Evolutionary conservation across 176 grass and related monocot species (phyloP).

Genomic region (Miscanthus lutarioriparius): DNA sequence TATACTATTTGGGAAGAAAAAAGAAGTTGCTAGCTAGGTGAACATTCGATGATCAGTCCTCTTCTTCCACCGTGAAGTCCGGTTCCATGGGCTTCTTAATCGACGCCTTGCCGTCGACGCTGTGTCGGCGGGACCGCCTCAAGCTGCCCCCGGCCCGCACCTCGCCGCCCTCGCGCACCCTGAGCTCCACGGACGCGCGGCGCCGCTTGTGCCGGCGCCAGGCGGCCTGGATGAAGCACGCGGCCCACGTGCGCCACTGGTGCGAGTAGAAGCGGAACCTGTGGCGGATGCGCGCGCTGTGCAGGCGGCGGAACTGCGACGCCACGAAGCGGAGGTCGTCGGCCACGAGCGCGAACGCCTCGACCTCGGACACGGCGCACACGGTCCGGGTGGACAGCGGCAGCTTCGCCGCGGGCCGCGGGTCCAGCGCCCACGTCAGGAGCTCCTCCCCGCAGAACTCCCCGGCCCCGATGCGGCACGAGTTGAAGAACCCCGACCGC

Average conservation of each 20-base stretch:
- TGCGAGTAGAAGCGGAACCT: conserved; percentile 94
- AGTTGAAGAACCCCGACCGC: conserved; percentile 87
- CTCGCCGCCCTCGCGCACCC: conserved; percentile 21
- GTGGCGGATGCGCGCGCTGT: conserved; percentile 78
- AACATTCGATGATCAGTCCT: conserved; percentile 20
- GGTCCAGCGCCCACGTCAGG: conserved; percentile 92
- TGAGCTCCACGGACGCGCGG: conserved; percentile 69
- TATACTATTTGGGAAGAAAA: no score
- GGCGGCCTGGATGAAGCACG: conserved; percentile 92
- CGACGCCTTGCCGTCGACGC: conserved; percentile 29
- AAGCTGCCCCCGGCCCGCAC: background rate
- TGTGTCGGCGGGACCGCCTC: conserved; percentile 23
- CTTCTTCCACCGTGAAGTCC: conserved; percentile 69
- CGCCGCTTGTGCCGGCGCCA: conserved; percentile 70
- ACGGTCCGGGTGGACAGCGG: conserved; percentile 90
- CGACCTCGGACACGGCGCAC: conserved; percentile 78
- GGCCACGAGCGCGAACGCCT: conserved; percentile 93
- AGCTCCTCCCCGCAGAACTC: conserved; percentile 99
- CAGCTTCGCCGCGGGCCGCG: conserved; percentile 47
- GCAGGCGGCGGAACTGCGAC: conserved; percentile 72
- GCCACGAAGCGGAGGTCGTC: conserved; percentile 85
- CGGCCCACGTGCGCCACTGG: conserved; percentile 94
- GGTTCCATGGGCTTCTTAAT: conserved; percentile 84
- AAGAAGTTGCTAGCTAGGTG: background rate
- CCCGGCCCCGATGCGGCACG: conserved; percentile 73